Evolutionary conservation across 73 alveolate species (phyloP).

Genomic region (Tetrahymena elliotti): DNA sequence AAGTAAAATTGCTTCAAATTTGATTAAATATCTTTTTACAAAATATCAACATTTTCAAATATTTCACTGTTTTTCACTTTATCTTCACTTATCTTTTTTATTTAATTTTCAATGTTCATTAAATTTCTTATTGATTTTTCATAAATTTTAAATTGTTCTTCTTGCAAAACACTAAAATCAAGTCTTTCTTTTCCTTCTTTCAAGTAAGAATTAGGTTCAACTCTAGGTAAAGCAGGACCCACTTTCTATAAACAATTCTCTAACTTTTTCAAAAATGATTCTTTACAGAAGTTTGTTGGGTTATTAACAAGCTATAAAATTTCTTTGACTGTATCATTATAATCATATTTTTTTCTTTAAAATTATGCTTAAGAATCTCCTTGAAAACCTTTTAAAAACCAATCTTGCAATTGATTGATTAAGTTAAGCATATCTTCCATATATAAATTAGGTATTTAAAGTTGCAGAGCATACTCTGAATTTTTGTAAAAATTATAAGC

Average conservation of each 20-base stretch:
- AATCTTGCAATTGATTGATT: not conserved
- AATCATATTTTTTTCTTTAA: not conserved
- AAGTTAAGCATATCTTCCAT: not conserved
- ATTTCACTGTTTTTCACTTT: not conserved
- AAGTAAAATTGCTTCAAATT: not conserved
- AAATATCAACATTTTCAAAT: not conserved
- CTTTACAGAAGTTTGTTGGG: not conserved
- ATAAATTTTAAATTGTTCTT: not conserved
- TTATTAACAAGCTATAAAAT: not conserved
- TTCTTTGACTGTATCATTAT: not conserved
- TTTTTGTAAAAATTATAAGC: not conserved
- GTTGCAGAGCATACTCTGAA: not conserved
- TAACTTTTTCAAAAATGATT: not conserved
- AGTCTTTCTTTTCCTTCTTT: not conserved
- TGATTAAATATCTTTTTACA: not conserved
- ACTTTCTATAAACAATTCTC: not conserved
- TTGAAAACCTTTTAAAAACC: not conserved
- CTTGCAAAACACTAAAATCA: not conserved
- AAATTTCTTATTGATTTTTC: not conserved
- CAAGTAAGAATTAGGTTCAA: not conserved
- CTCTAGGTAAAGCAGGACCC: not conserved
- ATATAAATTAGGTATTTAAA: not conserved
- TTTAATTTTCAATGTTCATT: not conserved
- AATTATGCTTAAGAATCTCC: not conserved
- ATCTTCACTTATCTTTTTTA: not conserved